Evolutionary conservation across 306 rosid species (phyloP), one percentile per base, ranked within the genome.

Genomic region (Sicyos baderoa): DNA sequence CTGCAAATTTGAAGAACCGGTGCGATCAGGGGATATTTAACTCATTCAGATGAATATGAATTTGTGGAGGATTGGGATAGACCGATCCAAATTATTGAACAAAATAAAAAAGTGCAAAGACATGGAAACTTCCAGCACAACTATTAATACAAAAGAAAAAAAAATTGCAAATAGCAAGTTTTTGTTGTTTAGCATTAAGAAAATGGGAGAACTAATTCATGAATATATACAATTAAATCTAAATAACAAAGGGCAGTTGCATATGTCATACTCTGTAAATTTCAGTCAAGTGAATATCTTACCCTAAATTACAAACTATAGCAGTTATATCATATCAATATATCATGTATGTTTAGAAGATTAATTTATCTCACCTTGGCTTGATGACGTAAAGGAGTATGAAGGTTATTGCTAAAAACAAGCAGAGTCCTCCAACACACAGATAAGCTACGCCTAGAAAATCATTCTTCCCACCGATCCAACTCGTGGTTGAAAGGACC

Each of bases 381-480:
- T 66, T 86, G 77, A 82, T 51, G 77, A 85, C 75, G 79, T 87
- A 85, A 9, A 89, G 73, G 79, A 87, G 84, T 17, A 87, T 69
- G 95, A 91, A 91, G 78, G 57, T 54, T 57, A 84, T 61, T n/a
- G 97, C 84, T 56, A 85, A 76, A 62, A 85, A 69, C 77, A 87
- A 76, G 81, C 84, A 84, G 47, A 85, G 3, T 10, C 90, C 90
- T 1, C 95, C 96, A 76, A 88, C 68, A 45, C 78, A 6, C 65
- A 91, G 77, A 76, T 87, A 91, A 53, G 87, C 87, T 18, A 80
- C 17, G 45, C 97, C 97, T 55, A 91, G 76, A 71, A 84, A 80
- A 72, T 89, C 74, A 64, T 89, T 91, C 77, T 81, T 87, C 47
- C 97, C 97, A 54, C 97, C 96, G 75, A 91, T 86, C 97, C 97